Conservation (phyloP, 1,139 yeast species). For the Taphrina pruni region DNA sequence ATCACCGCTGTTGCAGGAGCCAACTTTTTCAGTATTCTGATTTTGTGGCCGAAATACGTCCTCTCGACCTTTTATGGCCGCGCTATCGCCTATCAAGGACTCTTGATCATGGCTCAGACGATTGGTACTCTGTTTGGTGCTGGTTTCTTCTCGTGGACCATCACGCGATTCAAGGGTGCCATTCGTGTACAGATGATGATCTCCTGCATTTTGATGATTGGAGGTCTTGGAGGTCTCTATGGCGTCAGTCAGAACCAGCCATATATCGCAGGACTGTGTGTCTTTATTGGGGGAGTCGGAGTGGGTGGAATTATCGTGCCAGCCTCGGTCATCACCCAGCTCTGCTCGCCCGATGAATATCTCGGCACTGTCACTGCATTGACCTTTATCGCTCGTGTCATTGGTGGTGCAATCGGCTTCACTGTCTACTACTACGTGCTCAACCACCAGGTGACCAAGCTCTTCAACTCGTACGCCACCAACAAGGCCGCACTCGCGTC, state of each 20-base stretch:
- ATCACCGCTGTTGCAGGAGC: conserved; percentile 40
- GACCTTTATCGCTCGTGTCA: conserved; percentile 36
- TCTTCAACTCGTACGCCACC: conserved; percentile 14
- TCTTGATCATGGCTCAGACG: conserved; percentile 37
- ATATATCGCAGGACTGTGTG: conserved; percentile 23
- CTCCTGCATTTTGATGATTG: conserved; percentile 35
- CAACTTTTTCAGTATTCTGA: conserved; percentile 35
- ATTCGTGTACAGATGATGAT: conserved; percentile 32
- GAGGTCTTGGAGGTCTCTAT: conserved; percentile 30
- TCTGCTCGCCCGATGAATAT: conserved; percentile 37
- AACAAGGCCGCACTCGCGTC: conserved; percentile 13
- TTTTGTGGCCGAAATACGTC: conserved; percentile 36
- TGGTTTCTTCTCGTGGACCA: conserved; percentile 39
- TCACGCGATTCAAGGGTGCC: conserved; percentile 35
- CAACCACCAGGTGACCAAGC: conserved; percentile 19
- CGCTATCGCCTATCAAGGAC: conserved; percentile 20
- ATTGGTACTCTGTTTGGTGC: conserved; percentile 35
- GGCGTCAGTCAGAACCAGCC: conserved; percentile 22
- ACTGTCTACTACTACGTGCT: conserved; percentile 35
- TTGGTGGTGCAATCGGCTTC: conserved; percentile 39
- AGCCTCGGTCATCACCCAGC: conserved; percentile 38
- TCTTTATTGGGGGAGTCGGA: conserved; percentile 31
- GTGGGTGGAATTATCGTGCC: conserved; percentile 39
- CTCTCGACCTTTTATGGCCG: conserved; percentile 30
- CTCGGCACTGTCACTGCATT: conserved; percentile 36